Conservation (phyloP, 768 basidiomycete species). For the Hericium coralloides region DNA sequence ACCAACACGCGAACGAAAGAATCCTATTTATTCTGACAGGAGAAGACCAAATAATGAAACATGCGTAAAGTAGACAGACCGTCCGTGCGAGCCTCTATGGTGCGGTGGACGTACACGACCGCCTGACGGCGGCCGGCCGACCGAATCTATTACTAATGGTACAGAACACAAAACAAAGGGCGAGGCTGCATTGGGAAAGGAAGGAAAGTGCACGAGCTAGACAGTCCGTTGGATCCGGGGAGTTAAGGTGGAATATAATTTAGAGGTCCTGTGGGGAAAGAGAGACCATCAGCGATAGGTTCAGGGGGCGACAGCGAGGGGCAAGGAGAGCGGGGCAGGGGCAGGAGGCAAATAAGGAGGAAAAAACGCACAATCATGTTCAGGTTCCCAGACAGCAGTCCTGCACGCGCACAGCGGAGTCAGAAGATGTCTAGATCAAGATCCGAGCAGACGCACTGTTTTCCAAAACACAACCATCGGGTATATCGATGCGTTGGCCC, state of each 20-base stretch:
- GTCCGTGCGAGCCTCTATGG: not conserved
- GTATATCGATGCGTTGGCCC: constrained; percentile 48
- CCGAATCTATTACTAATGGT: not conserved
- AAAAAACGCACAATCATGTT: constrained; percentile 51
- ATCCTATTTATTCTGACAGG: no score
- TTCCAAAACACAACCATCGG: constrained; percentile 48
- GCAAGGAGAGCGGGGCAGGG: not conserved
- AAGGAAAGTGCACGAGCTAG: no score
- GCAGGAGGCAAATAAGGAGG: not conserved
- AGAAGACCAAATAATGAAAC: not conserved
- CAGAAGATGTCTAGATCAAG: not conserved
- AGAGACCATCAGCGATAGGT: not conserved
- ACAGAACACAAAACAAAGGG: not conserved
- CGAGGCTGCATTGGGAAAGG: no score
- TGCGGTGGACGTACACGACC: not conserved
- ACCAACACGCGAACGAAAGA: no score
- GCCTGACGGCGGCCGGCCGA: not conserved
- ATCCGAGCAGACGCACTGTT: constrained; percentile 25
- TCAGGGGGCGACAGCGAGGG: not conserved
- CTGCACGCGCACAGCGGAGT: constrained; percentile 22
- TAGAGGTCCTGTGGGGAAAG: not conserved
- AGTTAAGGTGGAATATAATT: not conserved
- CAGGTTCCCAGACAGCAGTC: constrained; percentile 66
- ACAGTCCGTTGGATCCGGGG: no score
- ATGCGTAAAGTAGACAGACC: not conserved